These are phyloP conservation scores for Lasiosphaeria hispida DNA, from an alignment of 495 filamentous ascomycete genomes.

Conservation along the genomic window DNA sequence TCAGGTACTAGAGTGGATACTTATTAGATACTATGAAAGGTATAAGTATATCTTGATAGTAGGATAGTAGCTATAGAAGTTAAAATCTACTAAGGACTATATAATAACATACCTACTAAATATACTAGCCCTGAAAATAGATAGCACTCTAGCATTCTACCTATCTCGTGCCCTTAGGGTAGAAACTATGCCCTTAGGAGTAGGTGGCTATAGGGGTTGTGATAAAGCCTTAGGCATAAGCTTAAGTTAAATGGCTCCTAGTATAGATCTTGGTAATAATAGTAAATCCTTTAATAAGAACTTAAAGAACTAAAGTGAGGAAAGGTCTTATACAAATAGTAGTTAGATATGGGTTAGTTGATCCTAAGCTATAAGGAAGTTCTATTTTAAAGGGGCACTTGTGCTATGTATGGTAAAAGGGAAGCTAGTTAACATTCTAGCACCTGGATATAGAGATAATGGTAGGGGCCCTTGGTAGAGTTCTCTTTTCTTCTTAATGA, in stretches of 20 bases:
- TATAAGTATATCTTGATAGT: constrained; percentile 63
- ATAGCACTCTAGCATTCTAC: constrained; percentile 65
- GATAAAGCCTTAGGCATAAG: constrained; percentile 65
- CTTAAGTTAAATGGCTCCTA: constrained; percentile 64
- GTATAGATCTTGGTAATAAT: constrained; percentile 73
- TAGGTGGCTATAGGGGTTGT: constrained; percentile 30
- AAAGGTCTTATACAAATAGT: constrained; percentile 69
- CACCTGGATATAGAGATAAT: constrained; percentile 65
- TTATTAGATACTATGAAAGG: constrained; percentile 69
- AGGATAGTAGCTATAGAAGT: constrained; percentile 64
- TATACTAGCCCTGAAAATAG: constrained; percentile 64
- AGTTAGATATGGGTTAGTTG: constrained; percentile 68
- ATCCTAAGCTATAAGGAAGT: constrained; percentile 64
- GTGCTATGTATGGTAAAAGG: constrained; percentile 60
- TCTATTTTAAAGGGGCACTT: constrained; percentile 63
- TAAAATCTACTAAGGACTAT: constrained; percentile 62
- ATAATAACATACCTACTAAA: constrained; percentile 64
- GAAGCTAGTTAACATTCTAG: constrained; percentile 70
- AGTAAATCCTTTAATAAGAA: constrained; percentile 75
- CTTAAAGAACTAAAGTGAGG: constrained; percentile 70
- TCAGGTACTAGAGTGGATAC: constrained; percentile 70
- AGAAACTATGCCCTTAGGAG: constrained; percentile 52
- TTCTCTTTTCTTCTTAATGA: constrained; percentile 69
- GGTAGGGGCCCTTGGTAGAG: constrained; percentile 61
- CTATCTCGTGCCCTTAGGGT: constrained; percentile 61